Percentiles rank a stretch among this genome's conserved stretches.
Evolutionary conservation across 805 yeast species (phyloP).

Genomic region (Kuraishia floccosa): DNA sequence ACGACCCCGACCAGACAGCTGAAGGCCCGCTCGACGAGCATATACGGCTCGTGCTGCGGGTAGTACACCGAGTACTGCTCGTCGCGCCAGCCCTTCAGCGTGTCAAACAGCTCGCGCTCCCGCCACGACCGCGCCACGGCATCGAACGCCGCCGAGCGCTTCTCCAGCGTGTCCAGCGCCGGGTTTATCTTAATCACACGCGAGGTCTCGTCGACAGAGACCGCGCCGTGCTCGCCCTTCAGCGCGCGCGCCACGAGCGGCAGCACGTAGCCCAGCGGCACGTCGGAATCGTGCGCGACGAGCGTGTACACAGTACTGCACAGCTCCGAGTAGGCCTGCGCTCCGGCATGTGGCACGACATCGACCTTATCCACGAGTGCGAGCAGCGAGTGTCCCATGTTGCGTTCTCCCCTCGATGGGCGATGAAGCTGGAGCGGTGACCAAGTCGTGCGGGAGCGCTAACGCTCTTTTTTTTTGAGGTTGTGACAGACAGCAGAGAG

Average conservation of each 20-base stretch:
- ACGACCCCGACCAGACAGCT: constrained; percentile 76
- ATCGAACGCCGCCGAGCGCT: constrained; percentile 27
- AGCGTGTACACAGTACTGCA: constrained; percentile 17
- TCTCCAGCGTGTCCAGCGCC: constrained; percentile 23
- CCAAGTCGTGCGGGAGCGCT: background rate
- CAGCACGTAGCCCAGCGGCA: constrained; percentile 26
- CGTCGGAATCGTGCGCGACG: constrained; percentile 21
- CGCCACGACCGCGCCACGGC: constrained; percentile 30
- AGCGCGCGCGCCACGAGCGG: constrained; percentile 20
- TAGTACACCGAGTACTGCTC: constrained; percentile 70
- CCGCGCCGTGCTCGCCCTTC: constrained; percentile 7
- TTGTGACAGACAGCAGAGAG: too few relatives aligned
- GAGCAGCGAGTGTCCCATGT: constrained; percentile 6
- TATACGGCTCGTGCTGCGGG: constrained; percentile 43
- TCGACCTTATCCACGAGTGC: constrained; percentile 17
- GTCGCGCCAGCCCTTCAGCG: constrained; percentile 69
- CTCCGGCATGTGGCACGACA: constrained; percentile 16
- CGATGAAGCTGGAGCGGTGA: background rate
- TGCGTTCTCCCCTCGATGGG: background rate
- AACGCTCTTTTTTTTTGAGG: background rate
- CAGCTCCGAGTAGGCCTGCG: constrained; percentile 1
- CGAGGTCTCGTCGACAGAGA: constrained; percentile 13
- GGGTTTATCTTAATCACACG: constrained; percentile 18
- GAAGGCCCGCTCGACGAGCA: constrained; percentile 70
- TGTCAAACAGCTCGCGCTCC: constrained; percentile 20